Conservation (phyloP, 495 filamentous ascomycete genomes). For the Cryomyces minteri region DNA sequence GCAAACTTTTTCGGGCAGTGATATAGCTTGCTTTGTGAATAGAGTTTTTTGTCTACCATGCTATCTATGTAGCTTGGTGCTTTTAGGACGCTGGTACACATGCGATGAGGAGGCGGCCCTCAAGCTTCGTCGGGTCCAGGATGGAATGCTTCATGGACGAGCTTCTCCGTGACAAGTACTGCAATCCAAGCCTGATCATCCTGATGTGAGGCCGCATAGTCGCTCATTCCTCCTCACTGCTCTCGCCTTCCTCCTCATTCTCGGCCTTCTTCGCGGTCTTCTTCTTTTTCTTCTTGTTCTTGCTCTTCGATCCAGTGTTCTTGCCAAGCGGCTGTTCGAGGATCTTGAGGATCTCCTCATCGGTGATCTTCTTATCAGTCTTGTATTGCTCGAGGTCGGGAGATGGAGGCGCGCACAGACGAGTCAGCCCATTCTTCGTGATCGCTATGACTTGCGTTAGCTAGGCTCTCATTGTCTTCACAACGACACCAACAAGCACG, state of each 20-base stretch:
- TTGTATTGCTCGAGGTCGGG: slow-evolving; percentile 62
- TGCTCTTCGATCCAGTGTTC: slow-evolving; percentile 53
- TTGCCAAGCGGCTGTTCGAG: slow-evolving; percentile 67
- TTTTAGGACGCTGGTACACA: no score
- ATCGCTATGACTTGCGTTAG: slow-evolving; percentile 42
- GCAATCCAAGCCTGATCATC: no score
- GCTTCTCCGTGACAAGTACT: no score
- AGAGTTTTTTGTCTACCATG: no score
- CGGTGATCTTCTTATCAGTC: slow-evolving; percentile 92
- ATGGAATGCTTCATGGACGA: no score
- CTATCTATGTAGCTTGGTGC: no score
- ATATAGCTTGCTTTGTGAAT: no score
- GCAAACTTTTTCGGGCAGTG: no score
- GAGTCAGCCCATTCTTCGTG: slow-evolving; percentile 90
- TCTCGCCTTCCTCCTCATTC: slow-evolving; percentile 28
- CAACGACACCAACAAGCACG: no score
- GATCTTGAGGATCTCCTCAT: slow-evolving; percentile 87
- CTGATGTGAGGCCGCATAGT: no score
- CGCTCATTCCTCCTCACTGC: slow-evolving; percentile 38
- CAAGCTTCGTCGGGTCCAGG: no score
- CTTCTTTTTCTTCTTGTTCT: slow-evolving; percentile 85
- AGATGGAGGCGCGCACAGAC: slow-evolving; percentile 54
- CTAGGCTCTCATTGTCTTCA: neutral
- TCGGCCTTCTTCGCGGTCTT: slow-evolving; percentile 34
- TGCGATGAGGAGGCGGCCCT: no score